Evolutionary conservation across 2,329 filamentous ascomycete species (phyloP).

Genomic region (Coniosporium uncinatum): DNA sequence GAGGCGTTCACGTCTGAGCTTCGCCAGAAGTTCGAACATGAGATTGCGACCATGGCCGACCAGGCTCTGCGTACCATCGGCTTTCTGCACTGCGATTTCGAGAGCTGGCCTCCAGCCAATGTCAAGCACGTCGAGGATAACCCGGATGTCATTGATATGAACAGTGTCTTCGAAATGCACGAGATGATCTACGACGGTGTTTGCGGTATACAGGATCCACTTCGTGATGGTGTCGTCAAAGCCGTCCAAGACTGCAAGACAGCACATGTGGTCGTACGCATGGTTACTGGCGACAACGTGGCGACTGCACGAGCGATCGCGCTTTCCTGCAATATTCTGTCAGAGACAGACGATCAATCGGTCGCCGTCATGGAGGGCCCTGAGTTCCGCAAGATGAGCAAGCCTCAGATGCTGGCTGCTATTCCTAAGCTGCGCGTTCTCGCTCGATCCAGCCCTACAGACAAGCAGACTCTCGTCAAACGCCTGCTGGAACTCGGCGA

Average conservation of each 20-base stretch:
- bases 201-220: constrained; percentile 77
- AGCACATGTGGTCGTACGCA: constrained; percentile 74
- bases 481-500: constrained; percentile 62
- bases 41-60: constrained; percentile 75
- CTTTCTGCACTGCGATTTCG: constrained; percentile 78
- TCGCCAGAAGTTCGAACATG: constrained; percentile 50
- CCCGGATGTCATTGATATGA: constrained; percentile 55
- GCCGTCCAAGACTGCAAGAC: constrained; percentile 69
- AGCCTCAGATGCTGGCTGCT: constrained; percentile 45
- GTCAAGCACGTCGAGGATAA: constrained; percentile 56
- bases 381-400: constrained; percentile 67
- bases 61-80: constrained; percentile 82
- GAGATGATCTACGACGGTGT: constrained; percentile 70
- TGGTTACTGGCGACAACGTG: constrained; percentile 84
- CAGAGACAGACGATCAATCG: no score
- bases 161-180: constrained; percentile 56
- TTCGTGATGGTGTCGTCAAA: constrained; percentile 68
- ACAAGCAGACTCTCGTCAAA: constrained; percentile 61
- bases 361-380: constrained; percentile 72
- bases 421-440: constrained; percentile 62
- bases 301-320: constrained; percentile 76
- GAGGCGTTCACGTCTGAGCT: constrained; percentile 50
- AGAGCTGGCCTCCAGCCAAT: constrained; percentile 70
- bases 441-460: constrained; percentile 63
- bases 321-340: constrained; percentile 71